A percentile compares a stretch with the other conserved stretches of the same genome.
phyloP scores from a whole-genome alignment of 2,329 filamentous ascomycete genomes.

The Fusarium tjaetaba region DNA sequence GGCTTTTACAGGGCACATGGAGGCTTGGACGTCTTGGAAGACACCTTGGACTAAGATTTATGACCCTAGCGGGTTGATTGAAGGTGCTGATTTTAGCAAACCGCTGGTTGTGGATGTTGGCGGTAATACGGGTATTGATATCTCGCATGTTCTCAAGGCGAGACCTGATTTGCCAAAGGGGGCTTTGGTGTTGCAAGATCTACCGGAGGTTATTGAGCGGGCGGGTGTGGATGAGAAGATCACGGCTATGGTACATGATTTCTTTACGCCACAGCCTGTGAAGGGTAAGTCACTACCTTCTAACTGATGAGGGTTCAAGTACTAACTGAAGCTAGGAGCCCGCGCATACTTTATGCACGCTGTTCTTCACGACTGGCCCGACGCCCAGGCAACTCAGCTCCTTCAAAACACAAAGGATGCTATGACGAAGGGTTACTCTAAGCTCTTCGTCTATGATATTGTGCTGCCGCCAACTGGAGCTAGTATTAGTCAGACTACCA shows the following conservation, averaged over 20 bases:
- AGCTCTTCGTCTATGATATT: constrained; percentile 37
- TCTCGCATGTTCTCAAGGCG: constrained; percentile 9
- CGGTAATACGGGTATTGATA: constrained; percentile 30
- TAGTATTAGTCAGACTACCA: constrained; percentile 36
- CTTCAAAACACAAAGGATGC: constrained; percentile 27
- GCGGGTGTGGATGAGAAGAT: constrained; percentile 23
- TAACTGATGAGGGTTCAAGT: accelerated
- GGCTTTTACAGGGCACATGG: constrained; percentile 31
- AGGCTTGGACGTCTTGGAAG: constrained; percentile 33
- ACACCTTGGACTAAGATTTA: constrained; percentile 36
- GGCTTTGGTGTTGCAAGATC: constrained; percentile 20
- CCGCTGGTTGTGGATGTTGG: constrained; percentile 32
- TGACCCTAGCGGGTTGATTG: constrained; percentile 11
- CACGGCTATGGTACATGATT: constrained; percentile 22
- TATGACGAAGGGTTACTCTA: constrained; percentile 41
- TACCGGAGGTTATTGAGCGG: constrained; percentile 22
- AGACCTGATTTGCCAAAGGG: constrained; percentile 12
- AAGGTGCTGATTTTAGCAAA: constrained; percentile 1
- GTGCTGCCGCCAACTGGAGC: constrained; percentile 27
- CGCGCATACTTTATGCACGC: constrained; percentile 58
- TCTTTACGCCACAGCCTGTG: constrained; percentile 23
- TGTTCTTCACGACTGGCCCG: constrained; percentile 61
- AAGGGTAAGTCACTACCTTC: not conserved
- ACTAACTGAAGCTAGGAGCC: constrained; percentile 34
- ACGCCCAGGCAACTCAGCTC: constrained; percentile 49